Base-by-base conservation (phyloP, 805 yeast species). In the Saturnispora silvae region DNA sequence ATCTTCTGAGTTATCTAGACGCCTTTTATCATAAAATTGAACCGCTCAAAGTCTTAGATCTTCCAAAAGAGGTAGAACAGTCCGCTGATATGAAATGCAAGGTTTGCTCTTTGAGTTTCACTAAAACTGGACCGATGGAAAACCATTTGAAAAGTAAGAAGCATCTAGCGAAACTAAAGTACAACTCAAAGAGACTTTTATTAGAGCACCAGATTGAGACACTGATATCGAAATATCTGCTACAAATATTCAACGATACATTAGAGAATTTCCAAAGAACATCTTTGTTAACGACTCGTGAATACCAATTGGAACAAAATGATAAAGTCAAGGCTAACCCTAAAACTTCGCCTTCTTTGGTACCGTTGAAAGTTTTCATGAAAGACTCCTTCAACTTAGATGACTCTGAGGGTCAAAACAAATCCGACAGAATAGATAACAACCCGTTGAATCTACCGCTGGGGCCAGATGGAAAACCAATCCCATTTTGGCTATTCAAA, bases 401-500 rank as follows among this genome's bases (percentile, higher is more conserved):
- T n/a, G 44, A 17, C 49, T 47, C 3, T 43, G 46, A 5, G 46
- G 42, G 3, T 49, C 44, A 16, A 50, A 47, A 3, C 43, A 47
- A 5, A 47, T 42, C 4, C 60, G 65, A 57, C 10, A 63, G 57
- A 5, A 55, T 53, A 24, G 22, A 35, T 7, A 47, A 47, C 23
- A 67, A 68, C 42, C 75, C 77, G 15, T 61, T 72, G 39, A 72
- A 78, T 39, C 56, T 83, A 38, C 95, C 95, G 0, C 36, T 83
- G 0, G 97, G 95, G 0, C 70, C 82, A 15, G 96, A 87, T 57
- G 96, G 96, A 0, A 70, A 68, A 28, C 96, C 96, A 1, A 84
- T 92, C 20, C 98, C 98, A 2, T 75, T 68, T 38, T 92, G 98
- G 98, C 63, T 92, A 20, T 87, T 75, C 65, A 92, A 87, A 56